phyloP scores from a whole-genome alignment of 345 rosid species.

The Aegle marmelos region DNA sequence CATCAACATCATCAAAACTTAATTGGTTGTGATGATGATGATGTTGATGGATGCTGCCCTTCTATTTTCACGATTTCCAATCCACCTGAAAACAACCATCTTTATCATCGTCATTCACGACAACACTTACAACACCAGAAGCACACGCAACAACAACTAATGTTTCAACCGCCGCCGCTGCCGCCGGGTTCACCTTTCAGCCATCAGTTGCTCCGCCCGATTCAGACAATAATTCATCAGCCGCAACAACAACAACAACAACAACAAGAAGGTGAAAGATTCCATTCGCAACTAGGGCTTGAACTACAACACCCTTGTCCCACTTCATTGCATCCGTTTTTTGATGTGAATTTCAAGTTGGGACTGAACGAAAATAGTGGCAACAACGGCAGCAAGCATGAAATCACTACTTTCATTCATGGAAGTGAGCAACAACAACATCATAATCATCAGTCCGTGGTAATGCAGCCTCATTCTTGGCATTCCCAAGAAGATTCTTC shows the following conservation, averaged over 20 bases:
- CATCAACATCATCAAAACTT: conserved; percentile 9
- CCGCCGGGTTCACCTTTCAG: conserved; percentile 3
- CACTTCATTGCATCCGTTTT: not conserved
- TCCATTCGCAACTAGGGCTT: not conserved
- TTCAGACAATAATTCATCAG: conserved; percentile 20
- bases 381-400: conserved; percentile 7
- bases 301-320: not conserved
- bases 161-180: conserved; percentile 1
- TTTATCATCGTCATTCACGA: conserved; percentile 1
- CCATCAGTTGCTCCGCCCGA: conserved; percentile 26
- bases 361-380: conserved; percentile 28
- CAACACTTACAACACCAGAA: conserved; percentile 1
- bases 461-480: conserved; percentile 27
- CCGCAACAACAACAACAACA: not conserved
- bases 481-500: conserved; percentile 38
- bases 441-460: conserved; percentile 12
- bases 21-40: conserved; percentile 6
- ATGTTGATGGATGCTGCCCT: conserved; percentile 1
- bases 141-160: conserved; percentile 4
- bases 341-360: conserved; percentile 30
- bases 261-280: not conserved
- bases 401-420: conserved; percentile 12
- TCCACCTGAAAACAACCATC: conserved; percentile 14
- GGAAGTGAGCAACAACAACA: conserved; percentile 2
- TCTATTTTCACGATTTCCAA: conserved; percentile 26